Percentiles rank a stretch among this genome's conserved stretches.
These are phyloP conservation scores for Vitis hybrid DNA, from an alignment of 177 flowering plant species.

Conservation along the genomic window DNA sequence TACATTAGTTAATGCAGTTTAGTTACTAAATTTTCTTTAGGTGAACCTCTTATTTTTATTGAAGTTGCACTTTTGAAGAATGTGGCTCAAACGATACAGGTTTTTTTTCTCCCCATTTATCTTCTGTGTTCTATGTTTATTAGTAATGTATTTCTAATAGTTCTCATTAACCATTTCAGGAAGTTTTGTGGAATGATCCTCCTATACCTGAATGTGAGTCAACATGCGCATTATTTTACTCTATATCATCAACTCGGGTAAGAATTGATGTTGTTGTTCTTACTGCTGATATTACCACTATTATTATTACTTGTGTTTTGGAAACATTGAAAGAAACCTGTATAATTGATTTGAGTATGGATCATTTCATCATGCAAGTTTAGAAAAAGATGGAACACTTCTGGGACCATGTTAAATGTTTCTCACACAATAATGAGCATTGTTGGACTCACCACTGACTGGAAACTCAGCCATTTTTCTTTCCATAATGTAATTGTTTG, in stretches of 20 bases:
- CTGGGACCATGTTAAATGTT: too few species aligned
- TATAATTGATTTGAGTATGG: too few species aligned
- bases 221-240: conserved; percentile 86
- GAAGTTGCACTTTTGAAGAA: conserved; percentile 90
- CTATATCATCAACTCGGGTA: conserved; percentile 96
- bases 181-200: conserved; percentile 89
- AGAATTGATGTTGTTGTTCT: conserved; percentile 2
- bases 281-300: too few species aligned
- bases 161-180: conserved; percentile 41
- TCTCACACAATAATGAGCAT: too few species aligned
- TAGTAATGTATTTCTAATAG: background rate
- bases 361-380: too few species aligned
- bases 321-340: too few species aligned
- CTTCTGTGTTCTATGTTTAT: background rate
- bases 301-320: too few species aligned
- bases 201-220: conserved; percentile 83
- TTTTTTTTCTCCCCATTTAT: conserved; percentile 13
- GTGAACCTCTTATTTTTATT: conserved; percentile 93
- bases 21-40: conserved; percentile 32
- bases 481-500: too few species aligned
- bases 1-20: background rate
- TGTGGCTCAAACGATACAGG: conserved; percentile 88
- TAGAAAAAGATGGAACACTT: too few species aligned
- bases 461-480: too few species aligned
- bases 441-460: too few species aligned